A percentile compares a stretch with the other conserved stretches of the same genome.
Conservation (phyloP, 2,329 filamentous ascomycete genomes). For the Nothopassalora personata region DNA sequence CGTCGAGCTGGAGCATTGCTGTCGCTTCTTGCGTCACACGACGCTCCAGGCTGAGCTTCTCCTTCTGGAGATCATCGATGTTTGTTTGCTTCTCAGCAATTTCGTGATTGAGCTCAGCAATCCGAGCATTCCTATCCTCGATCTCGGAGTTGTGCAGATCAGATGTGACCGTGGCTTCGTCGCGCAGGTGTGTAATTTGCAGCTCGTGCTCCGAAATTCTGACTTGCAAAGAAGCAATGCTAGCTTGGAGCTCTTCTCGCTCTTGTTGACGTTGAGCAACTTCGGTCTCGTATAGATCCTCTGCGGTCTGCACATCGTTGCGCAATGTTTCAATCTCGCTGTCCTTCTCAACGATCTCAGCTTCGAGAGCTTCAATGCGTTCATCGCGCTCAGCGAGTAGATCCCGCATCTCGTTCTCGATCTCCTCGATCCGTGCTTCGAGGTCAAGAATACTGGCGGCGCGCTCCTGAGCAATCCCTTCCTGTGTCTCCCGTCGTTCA, state of each 20-base stretch:
- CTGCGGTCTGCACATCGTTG: conserved; percentile 21
- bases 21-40: conserved; percentile 34
- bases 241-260: conserved; percentile 24
- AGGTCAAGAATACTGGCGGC: conserved; percentile 34
- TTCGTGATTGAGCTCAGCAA: conserved; percentile 29
- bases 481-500: conserved; percentile 34
- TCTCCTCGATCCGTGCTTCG: conserved; percentile 32
- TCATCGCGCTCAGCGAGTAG: conserved; percentile 29
- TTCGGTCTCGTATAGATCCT: conserved; percentile 17
- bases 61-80: conserved; percentile 24
- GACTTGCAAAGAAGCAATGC: conserved; percentile 23
- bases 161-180: conserved; percentile 20
- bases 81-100: conserved; percentile 17
- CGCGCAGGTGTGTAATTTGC: conserved; percentile 16
- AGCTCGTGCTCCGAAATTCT: conserved; percentile 19
- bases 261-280: conserved; percentile 15
- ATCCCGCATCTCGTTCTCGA: conserved; percentile 27
- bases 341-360: conserved; percentile 22
- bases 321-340: conserved; percentile 26
- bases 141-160: conserved; percentile 29
- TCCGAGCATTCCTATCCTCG: conserved; percentile 31
- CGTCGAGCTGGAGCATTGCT: conserved; percentile 33
- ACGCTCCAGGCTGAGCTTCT: conserved; percentile 30
- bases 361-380: conserved; percentile 27
- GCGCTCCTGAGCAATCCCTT: conserved; percentile 33